Conservation (phyloP, 805 yeast species). For the Cyberlindnera euphorbiae region DNA sequence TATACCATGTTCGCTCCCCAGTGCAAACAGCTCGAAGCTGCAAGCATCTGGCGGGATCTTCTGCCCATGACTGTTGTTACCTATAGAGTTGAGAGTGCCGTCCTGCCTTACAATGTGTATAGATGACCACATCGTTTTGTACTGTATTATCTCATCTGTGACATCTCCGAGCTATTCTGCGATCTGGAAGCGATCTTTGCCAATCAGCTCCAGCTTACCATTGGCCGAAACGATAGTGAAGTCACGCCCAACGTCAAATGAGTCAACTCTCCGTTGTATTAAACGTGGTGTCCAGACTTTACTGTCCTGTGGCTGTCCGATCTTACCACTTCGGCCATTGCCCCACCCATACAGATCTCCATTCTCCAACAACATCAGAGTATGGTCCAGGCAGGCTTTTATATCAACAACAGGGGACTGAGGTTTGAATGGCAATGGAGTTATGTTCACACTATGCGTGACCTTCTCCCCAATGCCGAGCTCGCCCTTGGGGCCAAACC, state of each 20-base stretch:
- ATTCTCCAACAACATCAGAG: conserved; percentile 33
- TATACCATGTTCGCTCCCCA: conserved; percentile 90
- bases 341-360: conserved; percentile 65
- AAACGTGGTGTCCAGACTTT: conserved; percentile 16
- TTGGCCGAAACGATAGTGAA: conserved; percentile 38
- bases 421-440: conserved; percentile 9
- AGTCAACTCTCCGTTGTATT: not conserved
- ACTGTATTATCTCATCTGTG: conserved; percentile 12
- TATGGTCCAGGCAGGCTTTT: conserved; percentile 42
- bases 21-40: conserved; percentile 26
- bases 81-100: conserved; percentile 44
- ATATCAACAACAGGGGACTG: conserved; percentile 13
- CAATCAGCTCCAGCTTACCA: conserved; percentile 26
- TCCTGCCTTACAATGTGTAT: conserved; percentile 41
- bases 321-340: conserved; percentile 56
- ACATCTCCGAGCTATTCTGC: not conserved
- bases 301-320: conserved; percentile 22
- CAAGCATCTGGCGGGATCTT: conserved; percentile 26
- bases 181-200: conserved; percentile 31
- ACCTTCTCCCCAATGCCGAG: conserved; percentile 46
- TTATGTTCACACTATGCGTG: conserved; percentile 1
- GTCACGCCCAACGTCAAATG: conserved; percentile 48
- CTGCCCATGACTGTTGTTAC: conserved; percentile 80
- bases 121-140: conserved; percentile 76
- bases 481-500: conserved; percentile 71